phyloP scores from a whole-genome alignment of 1,284 basidiomycete species.

The Coniferiporia weirii region DNA sequence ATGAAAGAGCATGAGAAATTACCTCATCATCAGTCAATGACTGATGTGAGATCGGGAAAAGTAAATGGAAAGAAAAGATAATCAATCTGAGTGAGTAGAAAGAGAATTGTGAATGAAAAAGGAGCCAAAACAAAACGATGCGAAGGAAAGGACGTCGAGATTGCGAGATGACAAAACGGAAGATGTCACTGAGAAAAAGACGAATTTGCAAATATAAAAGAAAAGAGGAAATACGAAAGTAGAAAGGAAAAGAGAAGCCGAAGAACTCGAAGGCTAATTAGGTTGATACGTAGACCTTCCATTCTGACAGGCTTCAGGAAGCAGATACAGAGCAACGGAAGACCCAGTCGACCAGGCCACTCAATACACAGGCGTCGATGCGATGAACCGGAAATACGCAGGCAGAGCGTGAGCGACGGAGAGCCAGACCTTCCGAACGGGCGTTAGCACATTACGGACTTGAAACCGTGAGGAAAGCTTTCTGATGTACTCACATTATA shows the following conservation, averaged over 20 bases:
- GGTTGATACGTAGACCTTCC: neutral
- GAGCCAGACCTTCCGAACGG: conserved; percentile 18
- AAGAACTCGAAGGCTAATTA: neutral
- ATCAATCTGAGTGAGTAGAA: neutral
- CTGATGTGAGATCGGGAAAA: neutral
- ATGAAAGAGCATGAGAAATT: neutral
- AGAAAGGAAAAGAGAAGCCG: neutral
- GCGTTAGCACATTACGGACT: neutral
- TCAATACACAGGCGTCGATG: neutral
- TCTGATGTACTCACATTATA: conserved; percentile 11
- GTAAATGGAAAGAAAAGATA: neutral
- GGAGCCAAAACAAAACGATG: neutral
- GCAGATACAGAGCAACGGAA: neutral
- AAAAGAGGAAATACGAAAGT: neutral
- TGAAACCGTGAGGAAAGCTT: neutral
- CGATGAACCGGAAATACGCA: conserved; percentile 3
- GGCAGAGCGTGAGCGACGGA: conserved; percentile 17
- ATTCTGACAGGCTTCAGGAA: neutral
- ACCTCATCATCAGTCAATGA: neutral
- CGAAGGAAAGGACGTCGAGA: neutral
- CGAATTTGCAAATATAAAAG: neutral
- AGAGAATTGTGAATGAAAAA: neutral
- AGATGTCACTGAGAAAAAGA: no score
- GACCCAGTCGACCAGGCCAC: neutral
- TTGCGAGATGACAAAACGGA: neutral